phyloP scores from a whole-genome alignment of 257 asterid genomes.

The Ilex asprella region DNA sequence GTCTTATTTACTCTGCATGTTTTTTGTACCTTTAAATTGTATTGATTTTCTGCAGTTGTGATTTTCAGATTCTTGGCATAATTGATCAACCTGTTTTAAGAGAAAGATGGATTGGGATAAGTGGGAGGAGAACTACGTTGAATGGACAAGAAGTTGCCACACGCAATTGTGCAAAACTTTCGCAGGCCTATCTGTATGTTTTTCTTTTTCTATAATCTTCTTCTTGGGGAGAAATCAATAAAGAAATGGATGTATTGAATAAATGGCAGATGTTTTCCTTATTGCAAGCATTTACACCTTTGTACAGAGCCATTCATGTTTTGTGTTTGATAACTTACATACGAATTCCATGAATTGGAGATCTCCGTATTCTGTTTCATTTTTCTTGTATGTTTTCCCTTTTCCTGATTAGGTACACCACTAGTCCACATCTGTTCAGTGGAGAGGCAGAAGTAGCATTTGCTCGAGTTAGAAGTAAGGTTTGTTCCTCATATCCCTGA shows the following conservation, averaged over 20 bases:
- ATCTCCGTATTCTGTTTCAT: slow-evolving; percentile 9
- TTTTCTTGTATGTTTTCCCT: neutral
- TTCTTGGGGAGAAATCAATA: too few relatives aligned
- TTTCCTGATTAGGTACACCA: slow-evolving; percentile 61
- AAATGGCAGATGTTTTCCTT: too few relatives aligned
- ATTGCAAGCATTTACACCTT: too few relatives aligned
- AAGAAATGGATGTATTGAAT: too few relatives aligned
- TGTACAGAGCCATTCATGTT: too few relatives aligned
- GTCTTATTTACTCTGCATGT: neutral
- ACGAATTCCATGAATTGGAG: slow-evolving; percentile 9
- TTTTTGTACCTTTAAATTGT: neutral
- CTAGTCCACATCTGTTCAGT: slow-evolving; percentile 93
- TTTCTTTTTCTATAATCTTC: neutral
- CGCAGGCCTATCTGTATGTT: slow-evolving; percentile 80
- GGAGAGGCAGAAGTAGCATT: slow-evolving; percentile 87
- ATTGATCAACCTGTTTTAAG: slow-evolving; percentile 89
- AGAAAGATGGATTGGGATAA: slow-evolving; percentile 91
- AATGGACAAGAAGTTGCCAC: slow-evolving; percentile 73
- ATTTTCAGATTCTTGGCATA: slow-evolving; percentile 72
- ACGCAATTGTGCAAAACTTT: slow-evolving; percentile 74
- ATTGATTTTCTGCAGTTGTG: slow-evolving; percentile 10
- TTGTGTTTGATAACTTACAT: too few relatives aligned
- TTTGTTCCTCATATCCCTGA: slow-evolving; percentile 6
- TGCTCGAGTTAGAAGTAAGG: slow-evolving; percentile 81
- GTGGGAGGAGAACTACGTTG: slow-evolving; percentile 65